phyloP scores from a whole-genome alignment of 495 filamentous ascomycete genomes.

The Penicillium fimorum region DNA sequence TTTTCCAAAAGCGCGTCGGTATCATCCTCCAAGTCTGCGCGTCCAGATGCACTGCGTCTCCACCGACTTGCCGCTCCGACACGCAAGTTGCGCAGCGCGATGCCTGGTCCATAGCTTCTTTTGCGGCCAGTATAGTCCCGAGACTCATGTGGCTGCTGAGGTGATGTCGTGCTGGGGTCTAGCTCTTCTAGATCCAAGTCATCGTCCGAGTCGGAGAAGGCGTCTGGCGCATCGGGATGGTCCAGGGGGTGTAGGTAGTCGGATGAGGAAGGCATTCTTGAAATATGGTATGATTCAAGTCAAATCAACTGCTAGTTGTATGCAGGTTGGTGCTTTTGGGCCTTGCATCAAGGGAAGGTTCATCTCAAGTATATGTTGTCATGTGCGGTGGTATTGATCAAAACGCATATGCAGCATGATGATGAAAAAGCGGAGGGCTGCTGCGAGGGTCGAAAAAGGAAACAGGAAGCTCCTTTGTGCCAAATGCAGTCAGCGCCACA shows the following conservation, averaged over 20 bases:
- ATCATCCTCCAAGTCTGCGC: constrained; percentile 52
- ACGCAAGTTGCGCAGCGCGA: constrained; percentile 69
- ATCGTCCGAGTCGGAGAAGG: constrained; percentile 48
- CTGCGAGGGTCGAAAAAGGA: constrained; percentile 9
- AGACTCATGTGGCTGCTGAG: constrained; percentile 39
- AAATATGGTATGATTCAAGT: constrained; percentile 2
- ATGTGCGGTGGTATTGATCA: constrained; percentile 19
- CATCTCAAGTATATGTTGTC: constrained; percentile 22
- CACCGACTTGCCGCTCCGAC: constrained; percentile 64
- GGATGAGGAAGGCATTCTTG: constrained; percentile 40
- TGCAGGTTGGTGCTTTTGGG: constrained; percentile 7
- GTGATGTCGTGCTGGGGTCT: constrained; percentile 52
- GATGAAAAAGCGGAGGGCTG: constrained; percentile 7
- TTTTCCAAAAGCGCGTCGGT: constrained; percentile 56
- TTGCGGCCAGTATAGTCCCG: constrained; percentile 39
- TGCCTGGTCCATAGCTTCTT: constrained; percentile 55
- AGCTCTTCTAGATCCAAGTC: constrained; percentile 71
- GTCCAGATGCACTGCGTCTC: constrained; percentile 48
- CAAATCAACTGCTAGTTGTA: constrained; percentile 10
- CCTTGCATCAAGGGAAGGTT: constrained; percentile 19
- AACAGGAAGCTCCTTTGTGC: not conserved
- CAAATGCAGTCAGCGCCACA: not conserved
- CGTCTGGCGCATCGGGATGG: constrained; percentile 30
- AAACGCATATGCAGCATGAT: constrained; percentile 19
- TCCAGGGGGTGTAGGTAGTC: constrained; percentile 41